These are phyloP conservation scores for Lobosporangium transversale DNA, from an alignment of 192 early-diverging fungal species.

Conservation along the genomic window DNA sequence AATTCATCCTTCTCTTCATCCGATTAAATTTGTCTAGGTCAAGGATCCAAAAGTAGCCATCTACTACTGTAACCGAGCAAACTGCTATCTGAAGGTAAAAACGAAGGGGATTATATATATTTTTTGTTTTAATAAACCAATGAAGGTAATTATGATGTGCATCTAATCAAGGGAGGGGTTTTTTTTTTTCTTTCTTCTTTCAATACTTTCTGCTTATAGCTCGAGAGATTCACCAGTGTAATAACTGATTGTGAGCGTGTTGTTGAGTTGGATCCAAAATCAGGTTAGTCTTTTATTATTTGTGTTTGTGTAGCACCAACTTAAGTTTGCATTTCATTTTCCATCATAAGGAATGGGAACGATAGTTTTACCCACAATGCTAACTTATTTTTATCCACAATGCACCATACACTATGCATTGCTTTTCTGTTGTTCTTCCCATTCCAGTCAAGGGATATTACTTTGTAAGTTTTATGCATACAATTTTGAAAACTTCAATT, in stretches of 20 bases:
- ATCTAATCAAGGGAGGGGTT: too few relatives aligned
- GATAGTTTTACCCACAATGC: too few relatives aligned
- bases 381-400: too few relatives aligned
- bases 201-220: too few relatives aligned
- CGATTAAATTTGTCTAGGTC: constrained; percentile 51
- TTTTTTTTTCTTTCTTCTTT: too few relatives aligned
- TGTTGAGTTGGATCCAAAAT: constrained; percentile 70
- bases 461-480: constrained; percentile 63
- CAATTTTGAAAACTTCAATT: too few relatives aligned
- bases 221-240: constrained; percentile 65
- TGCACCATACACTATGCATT: too few relatives aligned
- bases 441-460: constrained; percentile 70
- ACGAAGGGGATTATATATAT: background rate
- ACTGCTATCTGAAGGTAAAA: constrained; percentile 72
- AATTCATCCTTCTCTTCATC: background rate
- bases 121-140: too few relatives aligned
- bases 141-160: too few relatives aligned
- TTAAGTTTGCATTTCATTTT: too few relatives aligned
- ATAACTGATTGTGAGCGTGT: constrained; percentile 73
- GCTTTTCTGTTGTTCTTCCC: background rate
- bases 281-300: constrained; percentile 61
- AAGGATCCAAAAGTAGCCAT: constrained; percentile 67
- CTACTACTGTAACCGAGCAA: constrained; percentile 88
- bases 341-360: too few relatives aligned
- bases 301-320: too few relatives aligned